Conservation (phyloP, 169 alveolate genomes). For the Cryptosporidium viatorum region DNA sequence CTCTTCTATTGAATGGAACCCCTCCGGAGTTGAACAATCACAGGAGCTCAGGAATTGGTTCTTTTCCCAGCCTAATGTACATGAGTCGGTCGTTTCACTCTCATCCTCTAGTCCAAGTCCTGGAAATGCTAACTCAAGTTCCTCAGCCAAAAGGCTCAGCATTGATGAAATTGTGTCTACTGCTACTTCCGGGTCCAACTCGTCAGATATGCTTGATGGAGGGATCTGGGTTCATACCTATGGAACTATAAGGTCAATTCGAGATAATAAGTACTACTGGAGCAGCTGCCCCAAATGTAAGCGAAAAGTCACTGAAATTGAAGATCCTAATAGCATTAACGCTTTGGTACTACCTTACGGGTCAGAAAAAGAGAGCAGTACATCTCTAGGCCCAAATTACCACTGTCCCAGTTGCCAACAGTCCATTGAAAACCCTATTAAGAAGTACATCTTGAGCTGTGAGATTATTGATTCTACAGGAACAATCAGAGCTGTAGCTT, state of each 20-base stretch:
- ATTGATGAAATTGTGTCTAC: slow-evolving; percentile 51
- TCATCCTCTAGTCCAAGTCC: slow-evolving; percentile 59
- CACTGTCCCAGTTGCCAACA: slow-evolving; percentile 74
- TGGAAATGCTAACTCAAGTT: slow-evolving; percentile 4
- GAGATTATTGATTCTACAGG: slow-evolving; percentile 66
- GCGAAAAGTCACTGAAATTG: slow-evolving; percentile 71
- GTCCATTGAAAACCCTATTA: slow-evolving; percentile 60
- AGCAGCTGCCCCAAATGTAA: slow-evolving; percentile 67
- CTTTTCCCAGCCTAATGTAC: slow-evolving; percentile 22
- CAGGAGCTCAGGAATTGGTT: slow-evolving; percentile 47
- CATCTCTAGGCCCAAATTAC: slow-evolving; percentile 47
- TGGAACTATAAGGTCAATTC: slow-evolving; percentile 57
- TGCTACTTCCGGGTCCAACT: slow-evolving; percentile 68
- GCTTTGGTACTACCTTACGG: slow-evolving; percentile 54
- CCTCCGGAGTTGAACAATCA: slow-evolving; percentile 25
- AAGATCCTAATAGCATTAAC: slow-evolving; percentile 48
- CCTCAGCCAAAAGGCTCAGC: slow-evolving; percentile 21
- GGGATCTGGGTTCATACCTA: slow-evolving; percentile 71
- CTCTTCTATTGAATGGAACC: slow-evolving; percentile 69
- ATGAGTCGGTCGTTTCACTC: slow-evolving; percentile 31
- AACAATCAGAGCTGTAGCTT: slow-evolving; percentile 63
- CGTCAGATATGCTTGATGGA: slow-evolving; percentile 43
- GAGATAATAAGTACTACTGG: slow-evolving; percentile 69
- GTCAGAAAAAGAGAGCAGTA: slow-evolving; percentile 10
- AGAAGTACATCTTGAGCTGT: slow-evolving; percentile 63